phyloP scores from a whole-genome alignment of 2,329 filamentous ascomycete species.

The Plenodomus tracheiphilus region DNA sequence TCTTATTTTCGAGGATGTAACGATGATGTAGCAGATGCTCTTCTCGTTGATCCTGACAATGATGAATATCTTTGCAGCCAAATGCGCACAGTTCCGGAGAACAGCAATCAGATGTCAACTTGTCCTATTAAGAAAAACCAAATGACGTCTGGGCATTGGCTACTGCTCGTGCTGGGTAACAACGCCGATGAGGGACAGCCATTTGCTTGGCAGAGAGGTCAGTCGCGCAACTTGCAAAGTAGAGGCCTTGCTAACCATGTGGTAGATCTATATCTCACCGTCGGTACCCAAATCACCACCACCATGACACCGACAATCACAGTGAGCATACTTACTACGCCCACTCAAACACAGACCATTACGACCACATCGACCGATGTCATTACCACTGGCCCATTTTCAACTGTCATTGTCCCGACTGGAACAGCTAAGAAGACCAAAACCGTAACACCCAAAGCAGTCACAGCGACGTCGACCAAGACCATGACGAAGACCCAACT shows the following conservation, averaged over 20 bases:
- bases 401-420: conserved; percentile 37
- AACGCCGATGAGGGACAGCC: conserved; percentile 48
- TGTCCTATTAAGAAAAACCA: conserved; percentile 50
- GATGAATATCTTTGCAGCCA: conserved; percentile 48
- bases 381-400: conserved; percentile 30
- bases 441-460: conserved; percentile 35
- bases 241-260: conserved; percentile 2
- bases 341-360: conserved; percentile 25
- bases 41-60: conserved; percentile 48
- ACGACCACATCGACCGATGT: conserved; percentile 29
- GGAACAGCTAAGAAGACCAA: conserved; percentile 37
- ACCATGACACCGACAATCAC: conserved; percentile 41
- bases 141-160: conserved; percentile 50
- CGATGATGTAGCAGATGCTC: conserved; percentile 45
- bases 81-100: conserved; percentile 46
- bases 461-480: conserved; percentile 28
- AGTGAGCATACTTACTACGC: conserved; percentile 34
- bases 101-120: conserved; percentile 45
- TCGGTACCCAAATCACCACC: conserved; percentile 36
- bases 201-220: conserved; percentile 52
- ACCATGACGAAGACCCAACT: conserved; percentile 33
- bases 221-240: conserved; percentile 16
- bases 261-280: conserved; percentile 37
- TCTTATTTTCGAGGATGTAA: conserved; percentile 51
- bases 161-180: conserved; percentile 50